These are phyloP conservation scores for Fraxinus platypoda DNA, from an alignment of 305 asterid species.

Conservation along the genomic window DNA sequence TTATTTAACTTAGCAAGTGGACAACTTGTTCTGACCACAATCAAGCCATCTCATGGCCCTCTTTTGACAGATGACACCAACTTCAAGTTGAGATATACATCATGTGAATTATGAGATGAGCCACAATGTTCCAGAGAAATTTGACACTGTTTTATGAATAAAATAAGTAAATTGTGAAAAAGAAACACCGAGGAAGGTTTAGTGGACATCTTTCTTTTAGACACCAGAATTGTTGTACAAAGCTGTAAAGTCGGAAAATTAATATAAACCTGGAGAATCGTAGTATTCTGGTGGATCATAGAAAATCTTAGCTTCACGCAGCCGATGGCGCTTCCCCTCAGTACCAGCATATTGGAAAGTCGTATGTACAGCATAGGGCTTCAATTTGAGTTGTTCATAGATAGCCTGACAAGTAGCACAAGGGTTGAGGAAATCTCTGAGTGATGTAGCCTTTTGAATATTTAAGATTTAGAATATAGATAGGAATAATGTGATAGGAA, in stretches of 20 bases:
- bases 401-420: slow-evolving; percentile 56
- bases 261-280: slow-evolving; percentile 68
- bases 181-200: not conserved
- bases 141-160: not conserved
- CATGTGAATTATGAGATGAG: not conserved
- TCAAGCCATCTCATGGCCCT: not conserved
- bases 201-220: not conserved
- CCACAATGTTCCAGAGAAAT: not conserved
- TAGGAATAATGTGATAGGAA: not conserved
- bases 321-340: slow-evolving; percentile 95
- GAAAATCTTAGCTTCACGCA: slow-evolving; percentile 93
- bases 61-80: not conserved
- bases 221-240: slow-evolving; percentile 1
- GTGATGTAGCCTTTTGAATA: slow-evolving; percentile 11
- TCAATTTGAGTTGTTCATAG: slow-evolving; percentile 81
- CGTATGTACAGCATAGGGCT: slow-evolving; percentile 96
- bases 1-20: not conserved
- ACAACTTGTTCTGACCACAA: not conserved
- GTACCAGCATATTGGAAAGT: slow-evolving; percentile 98
- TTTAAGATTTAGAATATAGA: slow-evolving; percentile 15
- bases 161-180: not conserved
- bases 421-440: slow-evolving; percentile 4
- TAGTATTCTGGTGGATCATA: slow-evolving; percentile 90
- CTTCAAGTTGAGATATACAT: not conserved
- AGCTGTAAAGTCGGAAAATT: slow-evolving; percentile 7